Percentiles rank a stretch among this genome's conserved stretches.
Conservation (phyloP, 371 early-diverging fungal genomes). For the Syncephalastrum racemosum region DNA sequence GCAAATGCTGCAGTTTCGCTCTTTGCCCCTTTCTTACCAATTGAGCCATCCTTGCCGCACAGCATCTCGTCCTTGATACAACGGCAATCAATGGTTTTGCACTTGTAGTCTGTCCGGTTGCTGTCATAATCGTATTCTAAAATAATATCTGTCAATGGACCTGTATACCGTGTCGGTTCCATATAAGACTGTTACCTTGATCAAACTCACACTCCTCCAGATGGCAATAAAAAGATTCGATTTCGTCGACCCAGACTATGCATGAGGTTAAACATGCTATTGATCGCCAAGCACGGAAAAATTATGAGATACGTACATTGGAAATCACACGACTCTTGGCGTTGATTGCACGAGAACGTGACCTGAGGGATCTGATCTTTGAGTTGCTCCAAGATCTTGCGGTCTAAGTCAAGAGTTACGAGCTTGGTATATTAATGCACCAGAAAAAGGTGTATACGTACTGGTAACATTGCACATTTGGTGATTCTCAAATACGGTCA, state of each 20-base stretch:
- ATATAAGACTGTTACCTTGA: constrained; percentile 45
- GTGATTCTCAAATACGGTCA: constrained; percentile 75
- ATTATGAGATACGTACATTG: constrained; percentile 53
- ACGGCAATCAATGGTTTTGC: constrained; percentile 67
- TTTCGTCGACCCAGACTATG: constrained; percentile 74
- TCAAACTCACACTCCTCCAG: constrained; percentile 63
- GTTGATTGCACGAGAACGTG: constrained; percentile 65
- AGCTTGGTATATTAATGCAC: not conserved
- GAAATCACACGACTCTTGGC: constrained; percentile 59
- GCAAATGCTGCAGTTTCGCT: not conserved
- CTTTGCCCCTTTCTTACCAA: constrained; percentile 44
- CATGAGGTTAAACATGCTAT: not conserved
- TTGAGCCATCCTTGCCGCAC: constrained; percentile 76
- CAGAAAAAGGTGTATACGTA: constrained; percentile 31
- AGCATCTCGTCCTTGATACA: constrained; percentile 76
- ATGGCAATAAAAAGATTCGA: constrained; percentile 78
- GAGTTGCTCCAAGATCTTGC: constrained; percentile 62
- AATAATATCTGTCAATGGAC: not conserved
- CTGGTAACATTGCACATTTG: constrained; percentile 91
- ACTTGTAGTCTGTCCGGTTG: constrained; percentile 57
- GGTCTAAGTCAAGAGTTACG: constrained; percentile 28
- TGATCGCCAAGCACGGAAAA: not conserved
- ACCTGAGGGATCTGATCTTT: constrained; percentile 67
- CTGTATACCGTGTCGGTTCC: not conserved
- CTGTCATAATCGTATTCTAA: constrained; percentile 48